Conservation (phyloP, 2,329 filamentous ascomycete genomes). For the Fusarium ambrosium region DNA sequence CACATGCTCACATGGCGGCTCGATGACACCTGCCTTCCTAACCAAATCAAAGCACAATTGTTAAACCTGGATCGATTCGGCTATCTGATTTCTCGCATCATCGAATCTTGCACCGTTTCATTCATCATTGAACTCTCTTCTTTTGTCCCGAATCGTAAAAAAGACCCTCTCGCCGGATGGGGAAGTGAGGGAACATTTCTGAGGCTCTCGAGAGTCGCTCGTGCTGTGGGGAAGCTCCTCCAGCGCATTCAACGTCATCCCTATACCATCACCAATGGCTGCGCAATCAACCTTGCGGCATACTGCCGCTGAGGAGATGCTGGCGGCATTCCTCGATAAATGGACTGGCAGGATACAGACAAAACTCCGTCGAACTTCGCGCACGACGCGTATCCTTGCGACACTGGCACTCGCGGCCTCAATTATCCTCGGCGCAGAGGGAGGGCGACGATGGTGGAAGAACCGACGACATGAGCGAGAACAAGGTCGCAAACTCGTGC, state of each 20-base stretch:
- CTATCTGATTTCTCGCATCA: slow-evolving; percentile 9
- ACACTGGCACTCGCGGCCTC: slow-evolving; percentile 81
- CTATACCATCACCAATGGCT: slow-evolving; percentile 71
- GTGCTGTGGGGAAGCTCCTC: slow-evolving; percentile 43
- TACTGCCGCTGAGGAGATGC: slow-evolving; percentile 74
- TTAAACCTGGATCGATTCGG: slow-evolving; percentile 8
- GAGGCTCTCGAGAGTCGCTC: slow-evolving; percentile 37
- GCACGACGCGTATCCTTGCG: slow-evolving; percentile 79
- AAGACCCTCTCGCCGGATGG: slow-evolving; percentile 31
- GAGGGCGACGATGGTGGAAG: slow-evolving; percentile 83
- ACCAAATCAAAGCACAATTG: slow-evolving; percentile 15
- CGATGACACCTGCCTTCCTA: slow-evolving; percentile 17
- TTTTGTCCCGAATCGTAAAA: neutral
- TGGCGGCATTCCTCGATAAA: slow-evolving; percentile 73
- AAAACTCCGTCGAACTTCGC: slow-evolving; percentile 74
- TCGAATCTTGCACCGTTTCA: neutral
- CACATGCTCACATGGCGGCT: slow-evolving; percentile 45
- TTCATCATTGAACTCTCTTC: slow-evolving; percentile 12
- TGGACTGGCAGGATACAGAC: slow-evolving; percentile 67
- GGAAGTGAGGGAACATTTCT: slow-evolving; percentile 29
- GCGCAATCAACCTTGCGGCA: slow-evolving; percentile 86
- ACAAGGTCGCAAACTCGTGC: slow-evolving; percentile 83
- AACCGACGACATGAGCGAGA: slow-evolving; percentile 82
- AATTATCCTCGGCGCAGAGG: slow-evolving; percentile 84
- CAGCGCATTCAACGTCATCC: slow-evolving; percentile 31